Conservation (phyloP, 495 filamentous ascomycete genomes). For the Lentithecium fluviatile region DNA sequence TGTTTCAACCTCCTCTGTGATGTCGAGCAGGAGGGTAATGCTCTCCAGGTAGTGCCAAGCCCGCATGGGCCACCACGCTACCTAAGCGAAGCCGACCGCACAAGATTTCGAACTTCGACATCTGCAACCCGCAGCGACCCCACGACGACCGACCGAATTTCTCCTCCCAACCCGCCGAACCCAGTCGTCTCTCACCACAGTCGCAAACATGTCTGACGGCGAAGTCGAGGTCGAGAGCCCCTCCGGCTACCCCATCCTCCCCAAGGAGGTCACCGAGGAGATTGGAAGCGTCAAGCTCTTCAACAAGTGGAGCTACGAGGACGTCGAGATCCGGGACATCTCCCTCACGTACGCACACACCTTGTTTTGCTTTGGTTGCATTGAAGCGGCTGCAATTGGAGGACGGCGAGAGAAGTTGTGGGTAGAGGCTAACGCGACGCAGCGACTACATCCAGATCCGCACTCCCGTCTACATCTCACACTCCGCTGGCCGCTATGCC, state of each 20-base stretch:
- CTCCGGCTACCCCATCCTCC: constrained; percentile 74
- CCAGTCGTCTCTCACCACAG: constrained; percentile 24
- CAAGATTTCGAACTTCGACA: constrained; percentile 6
- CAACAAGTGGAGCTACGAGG: constrained; percentile 96
- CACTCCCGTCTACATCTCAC: constrained; percentile 94
- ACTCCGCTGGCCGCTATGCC: constrained; percentile 98
- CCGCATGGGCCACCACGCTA: constrained; percentile 6
- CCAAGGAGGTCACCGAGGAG: constrained; percentile 89
- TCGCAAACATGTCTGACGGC: constrained; percentile 72
- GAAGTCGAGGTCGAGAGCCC: constrained; percentile 88
- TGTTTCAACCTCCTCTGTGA: too few species aligned
- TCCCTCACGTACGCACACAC: constrained; percentile 85
- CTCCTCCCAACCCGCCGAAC: constrained; percentile 10
- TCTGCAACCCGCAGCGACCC: constrained; percentile 14
- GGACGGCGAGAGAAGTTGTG: neutral
- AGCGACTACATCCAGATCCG: constrained; percentile 99
- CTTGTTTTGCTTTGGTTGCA: neutral
- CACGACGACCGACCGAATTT: constrained; percentile 13
- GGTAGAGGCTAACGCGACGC: constrained; percentile 46
- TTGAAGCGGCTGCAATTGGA: neutral
- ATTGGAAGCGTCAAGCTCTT: constrained; percentile 96
- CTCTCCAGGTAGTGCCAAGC: neutral
- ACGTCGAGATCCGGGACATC: constrained; percentile 99
- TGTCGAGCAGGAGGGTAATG: too few species aligned
- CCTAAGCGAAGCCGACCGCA: constrained; percentile 10